phyloP scores from a whole-genome alignment of 1,284 basidiomycete genomes.

The Agaricales sp. region DNA sequence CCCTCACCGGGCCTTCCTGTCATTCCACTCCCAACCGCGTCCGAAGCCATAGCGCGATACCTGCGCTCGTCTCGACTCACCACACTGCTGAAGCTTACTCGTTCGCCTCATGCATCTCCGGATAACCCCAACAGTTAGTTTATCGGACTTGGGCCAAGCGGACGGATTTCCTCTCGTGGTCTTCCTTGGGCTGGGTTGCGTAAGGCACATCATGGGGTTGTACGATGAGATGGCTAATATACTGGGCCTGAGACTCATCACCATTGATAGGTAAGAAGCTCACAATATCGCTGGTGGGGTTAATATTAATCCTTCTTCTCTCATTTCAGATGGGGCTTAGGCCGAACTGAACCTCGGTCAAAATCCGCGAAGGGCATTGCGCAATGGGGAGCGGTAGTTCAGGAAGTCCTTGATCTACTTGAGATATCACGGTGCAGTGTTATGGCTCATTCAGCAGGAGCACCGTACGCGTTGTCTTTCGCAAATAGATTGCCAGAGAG shows the following conservation, averaged over 20 bases:
- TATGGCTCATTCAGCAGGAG: slow-evolving; percentile 95
- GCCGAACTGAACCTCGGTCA: slow-evolving; percentile 67
- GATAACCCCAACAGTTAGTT: slow-evolving; percentile 78
- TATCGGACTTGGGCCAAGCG: slow-evolving; percentile 83
- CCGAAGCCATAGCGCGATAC: slow-evolving; percentile 73
- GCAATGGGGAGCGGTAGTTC: slow-evolving; percentile 87
- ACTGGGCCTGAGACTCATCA: slow-evolving; percentile 81
- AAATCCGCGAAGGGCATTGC: slow-evolving; percentile 72
- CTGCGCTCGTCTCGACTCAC: slow-evolving; percentile 80
- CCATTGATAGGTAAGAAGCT: slow-evolving; percentile 72
- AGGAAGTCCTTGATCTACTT: slow-evolving; percentile 80
- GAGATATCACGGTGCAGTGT: slow-evolving; percentile 76
- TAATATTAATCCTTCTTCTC: slow-evolving; percentile 11
- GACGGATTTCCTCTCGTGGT: slow-evolving; percentile 81
- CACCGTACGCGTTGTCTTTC: slow-evolving; percentile 88
- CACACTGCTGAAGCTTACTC: slow-evolving; percentile 67
- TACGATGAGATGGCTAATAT: slow-evolving; percentile 95
- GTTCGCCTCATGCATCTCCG: slow-evolving; percentile 67
- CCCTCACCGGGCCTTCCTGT: slow-evolving; percentile 36
- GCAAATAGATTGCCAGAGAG: slow-evolving; percentile 67
- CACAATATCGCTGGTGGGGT: slow-evolving; percentile 1
- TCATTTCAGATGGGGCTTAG: slow-evolving; percentile 82
- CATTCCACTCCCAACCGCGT: slow-evolving; percentile 30
- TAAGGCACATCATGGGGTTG: slow-evolving; percentile 87
- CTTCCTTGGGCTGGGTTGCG: slow-evolving; percentile 90